Evolutionary conservation across 345 rosid species (phyloP), one percentile per base, ranked within the genome.

Genomic region (Melastoma malabathricum): DNA sequence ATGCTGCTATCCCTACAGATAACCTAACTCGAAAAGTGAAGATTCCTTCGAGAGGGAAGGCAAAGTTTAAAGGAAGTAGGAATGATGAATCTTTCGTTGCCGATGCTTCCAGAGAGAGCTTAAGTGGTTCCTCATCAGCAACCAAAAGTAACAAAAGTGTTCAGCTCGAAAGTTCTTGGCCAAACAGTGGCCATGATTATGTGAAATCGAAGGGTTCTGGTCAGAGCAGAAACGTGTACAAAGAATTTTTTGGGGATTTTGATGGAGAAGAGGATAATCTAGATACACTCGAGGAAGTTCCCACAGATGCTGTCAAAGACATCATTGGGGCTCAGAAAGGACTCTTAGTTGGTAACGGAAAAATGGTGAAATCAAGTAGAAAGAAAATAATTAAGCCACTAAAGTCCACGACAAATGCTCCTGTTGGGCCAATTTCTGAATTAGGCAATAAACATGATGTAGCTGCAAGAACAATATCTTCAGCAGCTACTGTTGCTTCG

Each of bases 241-340:
- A 62, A 65, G 97, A 81, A 16, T 79, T 79, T 65, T 81, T 81
- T 64, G 95, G 97, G 55, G 99, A 88, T 47, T 62, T 73, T 1
- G 79, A 74, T 51, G 62, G 71, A 49, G 95, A 83, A 56, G 90
- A 80, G 57, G 94, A 80, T 69, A 77, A 64, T 56, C 76, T 53
- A 15, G 48, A 38, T 18, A 60, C 66, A 71, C 59, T 67, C 6
- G 15, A 62, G 58, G 76, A 72, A 17, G 56, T 39, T 43, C 48
- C 64, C 52, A 71, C 64, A 47, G 68, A 70, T 46, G 52, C 48
- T 52, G 34, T 22, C 59, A 75, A 72, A 62, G 82, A 67, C 55
- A 44, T 53, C 27, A 65, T 60, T 48, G 52, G 58, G 45, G 64
- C 66, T 64, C 81, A 75, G 23, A 81, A 56, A 63, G 58, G 73